These are phyloP conservation scores for Fusarium oligoseptatum DNA, from an alignment of 2,329 filamentous ascomycete genomes.

Conservation along the genomic window DNA sequence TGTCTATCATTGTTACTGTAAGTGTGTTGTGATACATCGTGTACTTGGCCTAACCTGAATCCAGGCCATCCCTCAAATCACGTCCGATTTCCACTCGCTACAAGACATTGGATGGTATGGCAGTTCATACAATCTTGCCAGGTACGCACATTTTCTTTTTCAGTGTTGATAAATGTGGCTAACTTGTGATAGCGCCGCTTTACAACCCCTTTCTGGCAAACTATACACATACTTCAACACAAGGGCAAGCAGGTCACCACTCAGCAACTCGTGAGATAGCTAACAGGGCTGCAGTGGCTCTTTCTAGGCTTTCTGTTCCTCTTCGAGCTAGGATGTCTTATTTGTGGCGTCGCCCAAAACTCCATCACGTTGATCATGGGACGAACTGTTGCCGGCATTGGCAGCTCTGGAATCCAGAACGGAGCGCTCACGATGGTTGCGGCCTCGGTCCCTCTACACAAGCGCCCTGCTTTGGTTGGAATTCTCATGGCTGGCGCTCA, in stretches of 20 bases:
- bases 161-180: slow-evolving; percentile 45
- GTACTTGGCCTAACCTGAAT: background rate
- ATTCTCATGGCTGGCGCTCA: slow-evolving; percentile 52
- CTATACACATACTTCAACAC: slow-evolving; percentile 57
- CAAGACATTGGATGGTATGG: slow-evolving; percentile 70
- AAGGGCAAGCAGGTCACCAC: slow-evolving; percentile 45
- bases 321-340: slow-evolving; percentile 58
- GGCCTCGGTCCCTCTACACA: slow-evolving; percentile 46
- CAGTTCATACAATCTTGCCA: slow-evolving; percentile 62
- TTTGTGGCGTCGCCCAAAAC: slow-evolving; percentile 61
- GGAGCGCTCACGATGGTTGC: slow-evolving; percentile 52
- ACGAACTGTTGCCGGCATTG: slow-evolving; percentile 62
- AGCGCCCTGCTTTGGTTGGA: slow-evolving; percentile 46
- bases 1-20: slow-evolving; percentile 66
- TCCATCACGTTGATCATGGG: slow-evolving; percentile 64
- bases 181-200: slow-evolving; percentile 54
- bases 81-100: slow-evolving; percentile 63
- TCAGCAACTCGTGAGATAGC: slow-evolving; percentile 46
- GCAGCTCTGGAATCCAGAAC: slow-evolving; percentile 59
- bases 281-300: slow-evolving; percentile 37
- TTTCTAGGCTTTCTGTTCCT: slow-evolving; percentile 49
- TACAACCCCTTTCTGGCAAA: slow-evolving; percentile 66
- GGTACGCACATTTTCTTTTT: slow-evolving; percentile 43
- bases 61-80: slow-evolving; percentile 64
- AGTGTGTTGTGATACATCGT: slow-evolving; percentile 14